Base-by-base conservation (phyloP, 495 filamentous ascomycete species). In the Penicillium herquei region DNA sequence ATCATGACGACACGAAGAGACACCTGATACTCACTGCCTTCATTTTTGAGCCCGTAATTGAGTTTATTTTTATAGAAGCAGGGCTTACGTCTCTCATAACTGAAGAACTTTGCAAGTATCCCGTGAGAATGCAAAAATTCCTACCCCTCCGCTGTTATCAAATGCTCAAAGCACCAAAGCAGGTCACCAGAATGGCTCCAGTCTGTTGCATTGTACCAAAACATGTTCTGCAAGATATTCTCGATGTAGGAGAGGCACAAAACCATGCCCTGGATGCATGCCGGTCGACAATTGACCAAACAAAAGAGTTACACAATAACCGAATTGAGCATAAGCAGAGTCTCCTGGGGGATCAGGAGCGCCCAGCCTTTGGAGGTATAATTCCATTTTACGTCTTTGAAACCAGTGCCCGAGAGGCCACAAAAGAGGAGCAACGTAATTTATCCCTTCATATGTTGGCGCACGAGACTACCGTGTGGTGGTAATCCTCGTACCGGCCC, bases 401-500 rank as follows among this genome's bases (percentile, higher is more conserved):
- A 33, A n/a, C 46, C 7, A 35, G 32, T 49, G 46, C 46, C 16
- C 46, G 46, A 5, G 26, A 34, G 7, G 46, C 46, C 16, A 12
- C 46, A 10, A 49, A 33, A 49, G 30, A 49, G n/a, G 26, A 35
- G 16, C 46, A 49, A 49, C 31, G 46, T 35, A 17, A 49, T 33
- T 33, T 3, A 35, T 33, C 26, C 21, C 21, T 33, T 14, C 21
- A 33, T 33, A 33, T n/a, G 16, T n/a, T 49, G 7, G 26, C 4
- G 11, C 46, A 49, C 33, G 33, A 35, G 3, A 49, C 46, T 49
- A 98, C 98, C 11, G 94, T 98, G 71, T 97, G 97, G 71, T 96
- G 87, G 59, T 86, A 98, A 71, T 98, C 94, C 43, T 80, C 86
- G 74, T 98, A 98, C 11, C 81, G 82, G 39, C 94, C 94, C 30